Evolutionary conservation across 768 basidiomycete genomes (phyloP).

Genomic region (Termitomyces sp.): DNA sequence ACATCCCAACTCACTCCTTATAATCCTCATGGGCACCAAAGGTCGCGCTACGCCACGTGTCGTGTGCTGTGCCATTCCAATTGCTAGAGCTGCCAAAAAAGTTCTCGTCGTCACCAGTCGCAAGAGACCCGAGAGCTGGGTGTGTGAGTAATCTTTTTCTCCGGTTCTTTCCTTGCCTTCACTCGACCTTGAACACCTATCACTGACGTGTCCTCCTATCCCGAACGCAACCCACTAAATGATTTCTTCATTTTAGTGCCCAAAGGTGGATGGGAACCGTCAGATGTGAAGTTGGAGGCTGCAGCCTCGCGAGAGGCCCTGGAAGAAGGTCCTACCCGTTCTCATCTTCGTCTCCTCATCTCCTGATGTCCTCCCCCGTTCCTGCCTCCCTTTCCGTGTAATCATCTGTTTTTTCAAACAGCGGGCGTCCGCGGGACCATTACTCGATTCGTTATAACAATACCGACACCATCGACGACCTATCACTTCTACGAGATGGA

Average conservation of each 20-base stretch:
- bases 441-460: conserved; percentile 81
- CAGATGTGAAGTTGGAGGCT: conserved; percentile 78
- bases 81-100: conserved; percentile 68
- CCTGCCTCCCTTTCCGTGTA: conserved; percentile 17
- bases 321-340: conserved; percentile 93
- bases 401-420: conserved; percentile 37
- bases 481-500: conserved; percentile 93
- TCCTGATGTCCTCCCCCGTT: conserved; percentile 58
- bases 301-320: conserved; percentile 89
- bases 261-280: conserved; percentile 89
- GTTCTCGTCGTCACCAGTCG: conserved; percentile 83
- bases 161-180: conserved; percentile 9
- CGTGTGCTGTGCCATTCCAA: conserved; percentile 90
- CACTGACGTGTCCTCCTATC: conserved; percentile 10
- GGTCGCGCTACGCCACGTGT: conserved; percentile 79
- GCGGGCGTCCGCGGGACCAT: conserved; percentile 87
- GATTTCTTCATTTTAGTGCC: conserved; percentile 51
- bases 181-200: neutral
- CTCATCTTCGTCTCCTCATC: conserved; percentile 68
- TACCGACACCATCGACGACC: conserved; percentile 72
- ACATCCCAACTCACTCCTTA: neutral
- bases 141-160: conserved; percentile 62
- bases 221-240: conserved; percentile 9
- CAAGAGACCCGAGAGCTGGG: conserved; percentile 78
- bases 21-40: conserved; percentile 52